Conservation (phyloP, 768 basidiomycete species). For the Mycena vitilis region DNA sequence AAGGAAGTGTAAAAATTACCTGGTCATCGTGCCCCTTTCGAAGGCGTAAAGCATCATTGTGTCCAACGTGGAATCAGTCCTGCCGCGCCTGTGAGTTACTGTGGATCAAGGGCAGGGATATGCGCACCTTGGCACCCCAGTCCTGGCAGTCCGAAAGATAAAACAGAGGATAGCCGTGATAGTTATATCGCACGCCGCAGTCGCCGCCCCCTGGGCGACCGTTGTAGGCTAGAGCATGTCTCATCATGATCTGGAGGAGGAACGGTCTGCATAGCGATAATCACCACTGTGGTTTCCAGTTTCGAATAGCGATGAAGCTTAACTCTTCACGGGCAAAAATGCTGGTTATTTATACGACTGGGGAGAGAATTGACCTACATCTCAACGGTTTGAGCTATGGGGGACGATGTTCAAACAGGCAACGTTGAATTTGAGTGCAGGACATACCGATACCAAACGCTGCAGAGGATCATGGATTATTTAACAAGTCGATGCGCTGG, state of each 20-base stretch:
- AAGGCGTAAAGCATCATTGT: background rate
- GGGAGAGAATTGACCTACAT: background rate
- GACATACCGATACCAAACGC: conserved; percentile 1
- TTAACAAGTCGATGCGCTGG: too few relatives aligned
- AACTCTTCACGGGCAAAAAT: too few relatives aligned
- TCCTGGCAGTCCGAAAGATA: background rate
- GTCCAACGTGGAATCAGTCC: background rate
- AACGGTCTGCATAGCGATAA: background rate
- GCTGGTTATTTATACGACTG: background rate
- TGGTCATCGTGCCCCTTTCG: background rate
- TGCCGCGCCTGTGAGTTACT: too few relatives aligned
- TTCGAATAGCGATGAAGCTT: background rate
- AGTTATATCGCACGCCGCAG: background rate
- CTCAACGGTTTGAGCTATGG: background rate
- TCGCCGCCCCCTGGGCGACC: background rate
- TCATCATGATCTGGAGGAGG: too few relatives aligned
- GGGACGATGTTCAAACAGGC: background rate
- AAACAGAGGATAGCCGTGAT: conserved; percentile 3
- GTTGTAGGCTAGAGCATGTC: background rate
- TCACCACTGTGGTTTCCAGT: background rate
- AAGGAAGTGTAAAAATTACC: background rate
- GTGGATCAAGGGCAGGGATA: too few relatives aligned
- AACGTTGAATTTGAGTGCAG: background rate
- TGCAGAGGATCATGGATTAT: background rate
- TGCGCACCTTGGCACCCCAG: background rate